These are phyloP conservation scores for Naumovozyma castellii DNA, from an alignment of 805 yeast species.

Conservation along the genomic window DNA sequence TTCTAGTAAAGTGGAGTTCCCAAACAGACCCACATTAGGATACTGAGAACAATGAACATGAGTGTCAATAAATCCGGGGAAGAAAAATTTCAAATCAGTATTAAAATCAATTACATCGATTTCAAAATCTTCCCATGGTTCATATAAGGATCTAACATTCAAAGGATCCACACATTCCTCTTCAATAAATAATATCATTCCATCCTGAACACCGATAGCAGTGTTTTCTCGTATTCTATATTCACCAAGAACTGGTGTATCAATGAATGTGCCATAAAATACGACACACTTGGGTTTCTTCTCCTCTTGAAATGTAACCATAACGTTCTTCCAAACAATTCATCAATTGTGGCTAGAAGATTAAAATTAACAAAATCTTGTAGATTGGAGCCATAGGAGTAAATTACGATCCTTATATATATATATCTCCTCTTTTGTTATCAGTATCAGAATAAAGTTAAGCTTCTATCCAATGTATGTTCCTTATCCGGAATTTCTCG, in stretches of 20 bases:
- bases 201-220: slow-evolving; percentile 53
- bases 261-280: slow-evolving; percentile 63
- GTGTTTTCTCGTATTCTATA: slow-evolving; percentile 48
- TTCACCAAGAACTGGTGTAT: slow-evolving; percentile 52
- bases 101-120: slow-evolving; percentile 25
- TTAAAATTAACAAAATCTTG: background rate
- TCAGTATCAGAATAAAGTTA: no score
- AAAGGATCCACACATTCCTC: slow-evolving; percentile 20
- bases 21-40: slow-evolving; percentile 76
- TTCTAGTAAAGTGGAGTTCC: slow-evolving; percentile 73
- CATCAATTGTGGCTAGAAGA: background rate
- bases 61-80: slow-evolving; percentile 78
- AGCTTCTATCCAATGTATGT: no score
- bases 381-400: no score
- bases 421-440: no score
- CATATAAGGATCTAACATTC: slow-evolving; percentile 20
- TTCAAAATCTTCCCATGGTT: slow-evolving; percentile 10
- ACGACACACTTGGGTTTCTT: slow-evolving; percentile 1
- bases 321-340: background rate
- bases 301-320: background rate
- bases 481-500: no score
- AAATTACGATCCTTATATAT: no score
- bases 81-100: slow-evolving; percentile 39
- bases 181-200: slow-evolving; percentile 33
- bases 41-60: slow-evolving; percentile 82